Conservation (phyloP, 768 basidiomycete species). For the Leccinum uliginosum region DNA sequence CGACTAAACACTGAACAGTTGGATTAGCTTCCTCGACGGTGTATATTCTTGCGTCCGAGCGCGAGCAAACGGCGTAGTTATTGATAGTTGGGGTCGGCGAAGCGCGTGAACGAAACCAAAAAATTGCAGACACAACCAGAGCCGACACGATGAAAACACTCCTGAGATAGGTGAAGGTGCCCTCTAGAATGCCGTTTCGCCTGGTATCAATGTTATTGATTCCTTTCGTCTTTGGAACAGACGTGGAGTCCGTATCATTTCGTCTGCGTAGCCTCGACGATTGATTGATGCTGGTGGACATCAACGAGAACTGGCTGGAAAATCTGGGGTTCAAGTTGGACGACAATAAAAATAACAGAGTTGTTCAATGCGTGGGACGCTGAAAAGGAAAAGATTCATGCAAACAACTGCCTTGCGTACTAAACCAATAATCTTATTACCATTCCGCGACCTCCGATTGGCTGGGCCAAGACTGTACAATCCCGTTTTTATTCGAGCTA, state of each 20-base stretch:
- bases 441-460: neutral
- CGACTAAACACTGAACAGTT: constrained; percentile 59
- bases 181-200: neutral
- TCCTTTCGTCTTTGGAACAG: neutral
- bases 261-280: constrained; percentile 10
- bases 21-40: constrained; percentile 57
- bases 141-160: constrained; percentile 2
- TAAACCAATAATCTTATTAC: neutral
- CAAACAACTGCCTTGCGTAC: too few relatives aligned
- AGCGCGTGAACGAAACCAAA: constrained; percentile 6
- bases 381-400: too few relatives aligned
- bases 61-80: constrained; percentile 64
- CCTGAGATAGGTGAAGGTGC: neutral
- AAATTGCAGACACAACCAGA: constrained; percentile 4
- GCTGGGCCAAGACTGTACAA: neutral
- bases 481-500: neutral
- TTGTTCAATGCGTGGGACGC: neutral
- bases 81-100: constrained; percentile 13
- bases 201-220: neutral
- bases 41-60: constrained; percentile 48
- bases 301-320: neutral
- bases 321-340: neutral
- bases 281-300: neutral
- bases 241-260: neutral
- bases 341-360: neutral